Conservation (phyloP, 2,329 filamentous ascomycete genomes). For the Ramularia endophylla region DNA sequence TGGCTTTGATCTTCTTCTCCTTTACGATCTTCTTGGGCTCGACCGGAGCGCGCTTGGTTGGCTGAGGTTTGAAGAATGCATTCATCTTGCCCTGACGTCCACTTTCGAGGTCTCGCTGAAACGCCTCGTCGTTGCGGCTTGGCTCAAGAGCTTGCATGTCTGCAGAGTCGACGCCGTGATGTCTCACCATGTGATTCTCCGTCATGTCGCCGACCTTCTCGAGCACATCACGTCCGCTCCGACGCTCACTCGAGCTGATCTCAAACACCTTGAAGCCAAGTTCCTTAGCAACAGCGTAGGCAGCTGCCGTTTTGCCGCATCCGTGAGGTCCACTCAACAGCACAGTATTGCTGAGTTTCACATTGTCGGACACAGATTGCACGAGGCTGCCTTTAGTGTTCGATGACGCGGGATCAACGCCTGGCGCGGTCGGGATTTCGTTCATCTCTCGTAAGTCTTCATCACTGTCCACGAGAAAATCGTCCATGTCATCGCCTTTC, state of each 20-base stretch:
- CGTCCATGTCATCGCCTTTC: constrained; percentile 62
- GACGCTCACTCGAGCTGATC: constrained; percentile 75
- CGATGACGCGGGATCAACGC: neutral
- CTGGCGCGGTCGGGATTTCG: constrained; percentile 43
- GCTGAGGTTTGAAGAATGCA: constrained; percentile 62
- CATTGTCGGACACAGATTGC: constrained; percentile 28
- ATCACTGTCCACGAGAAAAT: constrained; percentile 72
- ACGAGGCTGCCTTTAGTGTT: constrained; percentile 33
- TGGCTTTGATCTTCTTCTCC: constrained; percentile 21
- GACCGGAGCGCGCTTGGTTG: constrained; percentile 24
- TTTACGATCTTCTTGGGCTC: constrained; percentile 26
- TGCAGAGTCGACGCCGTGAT: constrained; percentile 27
- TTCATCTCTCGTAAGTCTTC: constrained; percentile 66
- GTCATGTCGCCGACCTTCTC: constrained; percentile 97
- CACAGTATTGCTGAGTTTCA: constrained; percentile 65
- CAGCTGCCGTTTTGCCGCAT: constrained; percentile 86
- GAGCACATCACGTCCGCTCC: constrained; percentile 82
- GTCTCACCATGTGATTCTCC: constrained; percentile 80
- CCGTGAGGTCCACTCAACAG: constrained; percentile 84
- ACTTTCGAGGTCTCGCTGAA: constrained; percentile 55
- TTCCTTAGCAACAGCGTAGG: constrained; percentile 88
- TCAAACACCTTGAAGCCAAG: constrained; percentile 92
- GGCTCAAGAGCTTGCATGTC: constrained; percentile 32
- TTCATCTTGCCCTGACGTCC: constrained; percentile 74
- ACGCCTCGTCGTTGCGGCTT: constrained; percentile 37